phyloP scores from a whole-genome alignment of 1,284 basidiomycete genomes.

The Papiliotrema fonsecae region DNA sequence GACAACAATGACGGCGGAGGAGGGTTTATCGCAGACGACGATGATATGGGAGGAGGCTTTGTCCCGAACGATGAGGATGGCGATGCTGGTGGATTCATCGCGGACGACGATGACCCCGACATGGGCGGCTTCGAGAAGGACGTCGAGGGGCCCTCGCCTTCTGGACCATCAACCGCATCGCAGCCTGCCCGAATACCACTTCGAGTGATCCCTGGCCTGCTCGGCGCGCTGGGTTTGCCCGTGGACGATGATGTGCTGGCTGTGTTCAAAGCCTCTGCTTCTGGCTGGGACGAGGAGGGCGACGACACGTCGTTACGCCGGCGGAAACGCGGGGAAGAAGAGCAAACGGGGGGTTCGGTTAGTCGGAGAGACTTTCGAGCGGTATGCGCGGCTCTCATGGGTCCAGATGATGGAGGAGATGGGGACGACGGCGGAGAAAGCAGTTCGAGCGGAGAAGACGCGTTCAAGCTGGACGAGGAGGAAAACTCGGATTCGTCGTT shows the following conservation, averaged over 20 bases:
- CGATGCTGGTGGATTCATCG: slow-evolving; percentile 13
- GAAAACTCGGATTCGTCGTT: slow-evolving; percentile 18
- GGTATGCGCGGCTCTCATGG: slow-evolving; percentile 46
- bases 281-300: slow-evolving; percentile 34
- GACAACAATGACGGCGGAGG: slow-evolving; percentile 13
- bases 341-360: slow-evolving; percentile 17
- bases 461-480: slow-evolving; percentile 21
- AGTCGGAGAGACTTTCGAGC: slow-evolving; percentile 34
- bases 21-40: slow-evolving; percentile 21
- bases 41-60: slow-evolving; percentile 13
- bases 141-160: slow-evolving; percentile 14
- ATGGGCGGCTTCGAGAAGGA: slow-evolving; percentile 14
- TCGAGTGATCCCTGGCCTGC: slow-evolving; percentile 28
- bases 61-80: too few relatives aligned
- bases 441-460: slow-evolving; percentile 21
- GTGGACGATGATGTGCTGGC: slow-evolving; percentile 45
- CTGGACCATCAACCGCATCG: slow-evolving; percentile 7
- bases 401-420: slow-evolving; percentile 17
- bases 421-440: slow-evolving; percentile 13
- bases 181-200: slow-evolving; percentile 24
- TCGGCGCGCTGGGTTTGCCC: slow-evolving; percentile 35
- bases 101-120: slow-evolving; percentile 6
- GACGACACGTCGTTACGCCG: slow-evolving; percentile 7
- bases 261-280: slow-evolving; percentile 40
- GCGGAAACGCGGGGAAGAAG: slow-evolving; percentile 5